Conservation (phyloP, 352 stramenopile species). For the Globisporangium viniferum region DNA sequence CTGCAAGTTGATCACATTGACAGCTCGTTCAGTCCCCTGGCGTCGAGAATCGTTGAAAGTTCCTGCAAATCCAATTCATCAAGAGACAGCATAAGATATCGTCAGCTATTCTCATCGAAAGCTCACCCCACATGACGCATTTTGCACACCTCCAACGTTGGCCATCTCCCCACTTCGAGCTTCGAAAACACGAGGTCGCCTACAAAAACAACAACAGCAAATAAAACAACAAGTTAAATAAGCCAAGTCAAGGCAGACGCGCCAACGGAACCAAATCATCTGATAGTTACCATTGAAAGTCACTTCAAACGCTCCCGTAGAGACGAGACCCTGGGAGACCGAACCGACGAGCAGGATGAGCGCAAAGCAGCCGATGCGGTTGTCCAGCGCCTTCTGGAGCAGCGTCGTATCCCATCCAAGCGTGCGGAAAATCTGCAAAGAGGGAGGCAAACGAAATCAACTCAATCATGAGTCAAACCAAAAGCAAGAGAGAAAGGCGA, state of each 20-base stretch:
- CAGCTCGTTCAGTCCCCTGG: slow-evolving; percentile 4
- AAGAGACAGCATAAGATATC: neutral
- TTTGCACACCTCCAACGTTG: slow-evolving; percentile 51
- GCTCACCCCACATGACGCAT: too few species aligned
- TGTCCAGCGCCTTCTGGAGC: slow-evolving; percentile 68
- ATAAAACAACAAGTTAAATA: neutral
- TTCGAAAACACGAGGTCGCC: slow-evolving; percentile 77
- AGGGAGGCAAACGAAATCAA: neutral
- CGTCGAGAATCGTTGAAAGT: slow-evolving; percentile 6
- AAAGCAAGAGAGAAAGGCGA: neutral
- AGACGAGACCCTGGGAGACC: slow-evolving; percentile 56
- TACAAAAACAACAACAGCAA: slow-evolving; percentile 14
- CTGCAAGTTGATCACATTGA: neutral
- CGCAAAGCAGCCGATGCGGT: slow-evolving; percentile 65
- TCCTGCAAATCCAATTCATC: neutral
- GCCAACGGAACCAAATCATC: neutral
- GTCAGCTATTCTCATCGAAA: neutral
- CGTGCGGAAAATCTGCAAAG: slow-evolving; percentile 39
- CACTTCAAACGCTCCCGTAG: slow-evolving; percentile 77
- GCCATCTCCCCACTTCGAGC: slow-evolving; percentile 60
- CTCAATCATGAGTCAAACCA: neutral
- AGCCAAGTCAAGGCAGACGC: neutral
- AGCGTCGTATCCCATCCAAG: slow-evolving; percentile 44
- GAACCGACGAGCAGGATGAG: slow-evolving; percentile 65
- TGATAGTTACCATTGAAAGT: slow-evolving; percentile 63